Conservation (phyloP, 805 yeast species). For the Candida oleophila region DNA sequence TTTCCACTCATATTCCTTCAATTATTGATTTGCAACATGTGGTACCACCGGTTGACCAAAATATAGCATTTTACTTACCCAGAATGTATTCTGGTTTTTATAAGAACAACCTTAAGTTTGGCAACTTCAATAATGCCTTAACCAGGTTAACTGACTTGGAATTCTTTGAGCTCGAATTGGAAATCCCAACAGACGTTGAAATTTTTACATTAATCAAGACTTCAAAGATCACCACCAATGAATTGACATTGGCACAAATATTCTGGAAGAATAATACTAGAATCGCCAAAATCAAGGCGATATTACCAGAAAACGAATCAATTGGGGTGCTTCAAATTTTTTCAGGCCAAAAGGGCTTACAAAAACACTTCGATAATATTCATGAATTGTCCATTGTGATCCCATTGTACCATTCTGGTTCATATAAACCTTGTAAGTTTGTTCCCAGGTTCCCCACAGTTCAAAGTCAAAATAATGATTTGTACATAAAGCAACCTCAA, state of each 20-base stretch:
- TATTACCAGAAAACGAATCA: slow-evolving; percentile 65
- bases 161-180: slow-evolving; percentile 72
- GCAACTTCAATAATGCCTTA: slow-evolving; percentile 72
- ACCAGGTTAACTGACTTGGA: slow-evolving; percentile 74
- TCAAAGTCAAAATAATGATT: slow-evolving; percentile 64
- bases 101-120: slow-evolving; percentile 53
- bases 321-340: slow-evolving; percentile 76
- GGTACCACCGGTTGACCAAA: slow-evolving; percentile 77
- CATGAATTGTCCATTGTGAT: slow-evolving; percentile 73
- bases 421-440: slow-evolving; percentile 60
- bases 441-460: slow-evolving; percentile 73
- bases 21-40: slow-evolving; percentile 81
- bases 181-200: slow-evolving; percentile 70
- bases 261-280: slow-evolving; percentile 67
- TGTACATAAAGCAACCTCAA: slow-evolving; percentile 86
- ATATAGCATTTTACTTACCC: slow-evolving; percentile 78
- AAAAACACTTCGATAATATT: slow-evolving; percentile 52
- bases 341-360: slow-evolving; percentile 63
- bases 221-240: slow-evolving; percentile 45
- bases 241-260: slow-evolving; percentile 72
- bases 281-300: slow-evolving; percentile 75
- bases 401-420: slow-evolving; percentile 73
- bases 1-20: slow-evolving; percentile 85
- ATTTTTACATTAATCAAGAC: slow-evolving; percentile 58
- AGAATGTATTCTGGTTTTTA: slow-evolving; percentile 82